Base-by-base conservation (phyloP, 176 grass and related monocot species). In the Triticum dicoccoides region DNA sequence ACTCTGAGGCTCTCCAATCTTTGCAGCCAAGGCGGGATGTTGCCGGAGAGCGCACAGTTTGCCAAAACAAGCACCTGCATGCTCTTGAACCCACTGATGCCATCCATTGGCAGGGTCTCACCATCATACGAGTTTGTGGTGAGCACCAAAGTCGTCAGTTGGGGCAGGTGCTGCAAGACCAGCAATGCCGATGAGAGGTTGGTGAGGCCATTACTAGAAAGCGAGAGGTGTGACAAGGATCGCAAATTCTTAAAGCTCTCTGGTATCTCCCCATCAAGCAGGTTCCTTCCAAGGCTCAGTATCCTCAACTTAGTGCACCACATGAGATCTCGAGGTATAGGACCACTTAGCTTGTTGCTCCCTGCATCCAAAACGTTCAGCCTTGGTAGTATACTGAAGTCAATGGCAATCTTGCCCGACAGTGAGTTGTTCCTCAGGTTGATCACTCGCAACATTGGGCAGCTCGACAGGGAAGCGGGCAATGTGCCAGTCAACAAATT, bases 371-470 rank as follows among this genome's bases (percentile, higher is more conserved):
- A 77, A 77, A 79, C 58, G 63, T 78, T 92, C 27, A 96, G 41
- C 18, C 49, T 89, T 8, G 49, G 32, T 20, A 98, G 76, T 20
- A 86, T 20, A 3, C 35, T n/a, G 76, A 90, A 98, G 77, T 92
- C 49, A 1, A 98, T 71, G 61, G 63, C 25, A 20, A 98, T 96
- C 9, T 67, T 24, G 12, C 94, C 97, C 0, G 2, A 79, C 3
- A 98, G 76, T 14, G 86, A 83, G 51, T 98, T 98, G 81, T 94
- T 96, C 58, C 89, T 92, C 64, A 98, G 82, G 81, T 86, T 92
- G 85, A 96, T 74, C 14, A 92, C 35, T 63, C 70, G 94, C 32
- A 96, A 85, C 9, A 70, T 82, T 3, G 20, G 21, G 33, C 84
- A 91, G 1, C 82, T 91, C 0, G 90, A 94, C 51, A 98, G 62